A percentile compares a stretch with the other conserved stretches of the same genome.
These are phyloP conservation scores for Saccharomyces kudriavzevii DNA, from an alignment of 805 yeast species.

Conservation along the genomic window DNA sequence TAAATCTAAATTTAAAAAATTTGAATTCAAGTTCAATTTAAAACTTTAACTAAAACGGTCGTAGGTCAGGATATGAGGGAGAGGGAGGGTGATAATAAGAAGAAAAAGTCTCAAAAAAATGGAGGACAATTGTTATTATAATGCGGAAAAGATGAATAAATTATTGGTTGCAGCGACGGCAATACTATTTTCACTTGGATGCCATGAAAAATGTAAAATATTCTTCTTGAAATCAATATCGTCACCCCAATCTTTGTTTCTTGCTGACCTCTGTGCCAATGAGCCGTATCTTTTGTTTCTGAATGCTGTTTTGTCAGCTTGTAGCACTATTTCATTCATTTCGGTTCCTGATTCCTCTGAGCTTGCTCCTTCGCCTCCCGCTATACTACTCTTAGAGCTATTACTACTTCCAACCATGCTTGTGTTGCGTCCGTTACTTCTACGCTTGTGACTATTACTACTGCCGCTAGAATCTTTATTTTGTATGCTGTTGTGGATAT, in stretches of 20 bases:
- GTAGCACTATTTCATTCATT: conserved; percentile 63
- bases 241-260: conserved; percentile 43
- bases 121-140: conserved; percentile 30
- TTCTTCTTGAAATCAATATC: conserved; percentile 92
- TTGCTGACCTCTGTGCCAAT: conserved; percentile 37
- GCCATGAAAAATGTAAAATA: conserved; percentile 95
- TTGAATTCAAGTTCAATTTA: neutral
- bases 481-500: neutral
- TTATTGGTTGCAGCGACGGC: conserved; percentile 98
- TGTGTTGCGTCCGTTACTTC: neutral
- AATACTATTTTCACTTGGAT: conserved; percentile 90
- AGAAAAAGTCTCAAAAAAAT: neutral
- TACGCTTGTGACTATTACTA: conserved; percentile 3
- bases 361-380: conserved; percentile 1
- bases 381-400: conserved; percentile 5
- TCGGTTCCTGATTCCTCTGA: conserved; percentile 5
- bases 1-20: neutral
- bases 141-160: conserved; percentile 73
- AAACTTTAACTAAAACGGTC: neutral
- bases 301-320: conserved; percentile 97
- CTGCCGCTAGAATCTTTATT: conserved; percentile 3
- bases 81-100: neutral
- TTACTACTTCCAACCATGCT: conserved; percentile 3
- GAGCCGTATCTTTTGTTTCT: conserved; percentile 41
- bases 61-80: neutral